Percentiles rank a stretch among this genome's conserved stretches.
phyloP scores from a whole-genome alignment of 495 filamentous ascomycete species.

The Aspergillus cristatus region DNA sequence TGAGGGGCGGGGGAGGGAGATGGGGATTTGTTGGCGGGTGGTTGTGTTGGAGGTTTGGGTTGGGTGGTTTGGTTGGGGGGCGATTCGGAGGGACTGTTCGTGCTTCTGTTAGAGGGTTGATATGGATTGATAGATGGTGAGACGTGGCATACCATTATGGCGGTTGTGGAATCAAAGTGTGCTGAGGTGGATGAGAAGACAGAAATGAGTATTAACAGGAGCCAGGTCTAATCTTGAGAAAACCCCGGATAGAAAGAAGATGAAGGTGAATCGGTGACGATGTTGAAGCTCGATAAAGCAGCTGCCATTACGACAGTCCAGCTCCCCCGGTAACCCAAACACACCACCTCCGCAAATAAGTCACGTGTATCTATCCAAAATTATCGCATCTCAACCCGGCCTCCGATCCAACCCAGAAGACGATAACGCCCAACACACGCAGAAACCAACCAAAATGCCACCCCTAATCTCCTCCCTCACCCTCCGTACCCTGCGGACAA shows the following conservation, averaged over 20 bases:
- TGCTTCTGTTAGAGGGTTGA: neutral
- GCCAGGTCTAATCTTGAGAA: too few species aligned
- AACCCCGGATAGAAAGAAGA: too few species aligned
- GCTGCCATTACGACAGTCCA: slow-evolving; percentile 21
- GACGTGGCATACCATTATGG: slow-evolving; percentile 24
- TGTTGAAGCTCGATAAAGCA: neutral
- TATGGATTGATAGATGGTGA: neutral
- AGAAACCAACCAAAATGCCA: slow-evolving; percentile 21
- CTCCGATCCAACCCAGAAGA: neutral
- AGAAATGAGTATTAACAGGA: slow-evolving; percentile 2
- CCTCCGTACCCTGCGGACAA: slow-evolving; percentile 31
- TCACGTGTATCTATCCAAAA: slow-evolving; percentile 21
- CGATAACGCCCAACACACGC: neutral
- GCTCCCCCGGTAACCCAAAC: slow-evolving; percentile 22
- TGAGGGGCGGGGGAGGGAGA: slow-evolving; percentile 29
- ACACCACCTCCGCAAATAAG: slow-evolving; percentile 18
- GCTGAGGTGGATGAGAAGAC: neutral
- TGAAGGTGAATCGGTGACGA: slow-evolving; percentile 7
- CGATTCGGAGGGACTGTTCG: slow-evolving; percentile 75
- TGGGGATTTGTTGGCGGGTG: slow-evolving; percentile 23
- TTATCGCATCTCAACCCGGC: slow-evolving; percentile 4
- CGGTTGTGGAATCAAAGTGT: slow-evolving; percentile 1
- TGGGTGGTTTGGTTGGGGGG: slow-evolving; percentile 54
- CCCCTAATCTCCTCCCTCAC: slow-evolving; percentile 29
- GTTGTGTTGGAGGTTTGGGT: slow-evolving; percentile 50